These are phyloP conservation scores for Amanita inopinata DNA, from an alignment of 768 basidiomycete species.

Conservation along the genomic window DNA sequence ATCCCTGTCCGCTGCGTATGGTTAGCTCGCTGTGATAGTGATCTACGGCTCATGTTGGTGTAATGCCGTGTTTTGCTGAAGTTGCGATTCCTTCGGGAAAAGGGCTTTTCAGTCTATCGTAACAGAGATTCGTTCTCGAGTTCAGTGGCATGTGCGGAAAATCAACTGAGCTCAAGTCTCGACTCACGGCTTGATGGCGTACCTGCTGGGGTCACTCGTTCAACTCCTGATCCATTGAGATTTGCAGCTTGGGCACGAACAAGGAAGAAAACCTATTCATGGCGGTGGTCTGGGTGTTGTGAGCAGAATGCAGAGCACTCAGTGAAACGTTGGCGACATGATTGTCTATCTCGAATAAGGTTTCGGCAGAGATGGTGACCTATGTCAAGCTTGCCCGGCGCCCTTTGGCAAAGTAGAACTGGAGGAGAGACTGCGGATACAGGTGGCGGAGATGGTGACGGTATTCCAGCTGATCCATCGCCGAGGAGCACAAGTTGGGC, in stretches of 20 bases:
- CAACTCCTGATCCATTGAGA: neutral
- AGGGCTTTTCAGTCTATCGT: conserved; percentile 17
- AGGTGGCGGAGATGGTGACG: neutral
- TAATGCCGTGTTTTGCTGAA: conserved; percentile 18
- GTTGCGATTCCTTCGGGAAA: conserved; percentile 34
- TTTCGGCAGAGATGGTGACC: neutral
- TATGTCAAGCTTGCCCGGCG: conserved; percentile 1
- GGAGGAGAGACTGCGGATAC: neutral
- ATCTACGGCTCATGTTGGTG: conserved; percentile 17
- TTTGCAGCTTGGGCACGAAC: conserved; percentile 4
- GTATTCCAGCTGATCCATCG: neutral
- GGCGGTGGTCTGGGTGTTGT: conserved; percentile 1
- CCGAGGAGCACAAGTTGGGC: conserved; percentile 8
- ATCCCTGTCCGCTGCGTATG: neutral
- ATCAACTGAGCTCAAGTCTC: conserved; percentile 7
- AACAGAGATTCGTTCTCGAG: conserved; percentile 56
- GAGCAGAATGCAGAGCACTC: conserved; percentile 6
- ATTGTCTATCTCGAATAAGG: neutral
- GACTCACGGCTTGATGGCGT: conserved; percentile 11
- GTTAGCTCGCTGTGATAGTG: conserved; percentile 1
- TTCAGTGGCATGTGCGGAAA: conserved; percentile 17
- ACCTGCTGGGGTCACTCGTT: conserved; percentile 3
- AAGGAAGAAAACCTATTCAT: conserved; percentile 1
- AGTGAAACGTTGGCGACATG: conserved; percentile 3
- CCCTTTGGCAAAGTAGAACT: neutral